Evolutionary conservation across 768 basidiomycete species (phyloP), one percentile per base, ranked within the genome.

Genomic region (Amanita brunnescens): DNA sequence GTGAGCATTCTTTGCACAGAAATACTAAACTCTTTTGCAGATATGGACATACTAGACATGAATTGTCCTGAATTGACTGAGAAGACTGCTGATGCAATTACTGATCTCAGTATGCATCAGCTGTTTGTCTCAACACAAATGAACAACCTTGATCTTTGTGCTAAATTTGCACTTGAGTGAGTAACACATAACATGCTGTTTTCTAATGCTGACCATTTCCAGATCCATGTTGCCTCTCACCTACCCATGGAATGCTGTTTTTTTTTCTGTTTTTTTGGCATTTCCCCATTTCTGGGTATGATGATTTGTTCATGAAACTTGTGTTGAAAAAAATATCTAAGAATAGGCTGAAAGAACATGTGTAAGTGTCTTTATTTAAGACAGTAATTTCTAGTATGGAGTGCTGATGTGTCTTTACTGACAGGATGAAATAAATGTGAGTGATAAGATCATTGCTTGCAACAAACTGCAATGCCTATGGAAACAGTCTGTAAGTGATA

Each of bases 121-220:
- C 37, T 65, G 1, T 56, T 65, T 40, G 49, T 60, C n/a, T 56
- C 61, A 2, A 60, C 60, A 10, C 62, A 64, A 43, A 51, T 57
- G 46, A 62, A 54, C 47, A 63, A 64, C 48, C 38, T 66, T 13
- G 49, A 58, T 39, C 20, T 60, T 8, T 59, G 55, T 32, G 49
- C 60, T 10, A 30, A 44, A 6, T 43, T 41, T 52, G 58, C 55
- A 5, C 21, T 48, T 48, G 2, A 26, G 46, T 55, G 33, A 21
- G 47, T 10, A 37, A 13, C 13, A 35, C 29, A 18, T 29, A 5
- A 32, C 20, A 33, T 10, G 20, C 1, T 21, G 21, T 6, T n/a
- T 14, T 37, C n/a, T n/a, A n/a, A n/a, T n/a, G n/a, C n/a, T n/a
- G n/a, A 13, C 35, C 13, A 5, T 2, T 18, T 24, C 21, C 1